Evolutionary conservation across 495 filamentous ascomycete genomes (phyloP), one percentile per base, ranked within the genome.

Genomic region (Aspergillus olivimuriae): DNA sequence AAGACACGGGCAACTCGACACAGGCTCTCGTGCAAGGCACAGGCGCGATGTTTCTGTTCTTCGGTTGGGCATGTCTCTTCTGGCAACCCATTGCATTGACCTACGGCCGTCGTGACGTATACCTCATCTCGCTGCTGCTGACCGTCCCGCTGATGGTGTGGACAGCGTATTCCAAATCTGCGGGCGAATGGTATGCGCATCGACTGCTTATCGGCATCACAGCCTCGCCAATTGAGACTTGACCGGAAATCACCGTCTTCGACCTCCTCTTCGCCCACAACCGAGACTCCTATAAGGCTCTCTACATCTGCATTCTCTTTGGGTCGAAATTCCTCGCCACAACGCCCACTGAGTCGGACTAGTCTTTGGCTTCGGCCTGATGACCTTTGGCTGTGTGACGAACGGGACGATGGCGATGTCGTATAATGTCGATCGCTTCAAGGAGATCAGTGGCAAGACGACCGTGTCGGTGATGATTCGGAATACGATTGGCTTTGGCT

Each of bases 391-490:
- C 17, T 17, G 50, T 14, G 41, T 48, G 2, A 46, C 42, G 24
- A 57, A 54, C 4, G 47, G 45, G 8, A 26, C 34, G 1, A 31
- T 56, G 34, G 57, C 55, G 11, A 42, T 51, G 12, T 53, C 21
- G 8, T 62, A 62, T 41, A 39, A 40, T 2, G 34, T 62, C 16
- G 59, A 62, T 34, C 47, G 49, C 21, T 55, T 49, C 16, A 60
- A 48, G 39, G 75, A 77, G 26, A 48, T 79, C 4, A 64, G 67
- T 14, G 74, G 76, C 12, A 75, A 79, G 46, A 65, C 70, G 0
- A 65, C 78, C 35, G 72, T 76, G 9, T 72, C 75, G 14, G 73
- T 78, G 7, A 81, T 80, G 20, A 41, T 81, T 2, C 68, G 77
- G 1, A 80, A 80, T 47, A 76, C 69, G 8, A 79, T 79, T 65